Evolutionary conservation across 768 basidiomycete species (phyloP), one percentile per base, ranked within the genome.

Genomic region (Kwoniella sp.): DNA sequence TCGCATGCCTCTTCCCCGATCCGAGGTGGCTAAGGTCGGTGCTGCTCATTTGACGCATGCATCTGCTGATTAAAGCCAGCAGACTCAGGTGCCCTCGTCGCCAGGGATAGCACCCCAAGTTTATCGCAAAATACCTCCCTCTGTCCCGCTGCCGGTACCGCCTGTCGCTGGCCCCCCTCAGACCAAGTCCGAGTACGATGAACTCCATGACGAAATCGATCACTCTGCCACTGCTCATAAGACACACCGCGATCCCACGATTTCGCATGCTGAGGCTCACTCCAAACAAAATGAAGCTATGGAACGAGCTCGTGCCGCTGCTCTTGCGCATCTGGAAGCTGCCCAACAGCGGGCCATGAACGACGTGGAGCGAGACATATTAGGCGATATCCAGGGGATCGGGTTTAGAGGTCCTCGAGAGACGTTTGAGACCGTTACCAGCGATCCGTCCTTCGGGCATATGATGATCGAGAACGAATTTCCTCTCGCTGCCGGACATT

Each of bases 371-470:
- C 46, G 49, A 26, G 47, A 49, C 28, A 48, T 48, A 42, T 43
- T 46, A 34, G 46, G n/a, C 32, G 49, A 22, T 10, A 20, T 14
- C 1, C 14, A 14, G 23, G 26, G 40, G 12, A 15, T 36, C 6
- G 39, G 27, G 3, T 42, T 23, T 3, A 69, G 58, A 43, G 64
- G 63, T 27, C 63, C 62, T 19, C 48, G 69, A 17, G 50, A 41
- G 38, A 73, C 71, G 14, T 66, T 55, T 26, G 53, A 66, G 14
- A 73, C 71, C 1, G 36, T 41, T 7, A 68, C 67, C 4, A 65
- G 67, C 41, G 71, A 56, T 3, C 69, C 71, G 14, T 70, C 69
- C 0, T 73, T 73, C 34, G 71, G 71, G 3, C 69, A 71, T 40
- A 32, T 69, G 4, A 20, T 56, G 4, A 61, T 65, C 36, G 54